These are phyloP conservation scores for Maudiozyma serrabonitensis DNA, from an alignment of 805 yeast species.

Conservation along the genomic window DNA sequence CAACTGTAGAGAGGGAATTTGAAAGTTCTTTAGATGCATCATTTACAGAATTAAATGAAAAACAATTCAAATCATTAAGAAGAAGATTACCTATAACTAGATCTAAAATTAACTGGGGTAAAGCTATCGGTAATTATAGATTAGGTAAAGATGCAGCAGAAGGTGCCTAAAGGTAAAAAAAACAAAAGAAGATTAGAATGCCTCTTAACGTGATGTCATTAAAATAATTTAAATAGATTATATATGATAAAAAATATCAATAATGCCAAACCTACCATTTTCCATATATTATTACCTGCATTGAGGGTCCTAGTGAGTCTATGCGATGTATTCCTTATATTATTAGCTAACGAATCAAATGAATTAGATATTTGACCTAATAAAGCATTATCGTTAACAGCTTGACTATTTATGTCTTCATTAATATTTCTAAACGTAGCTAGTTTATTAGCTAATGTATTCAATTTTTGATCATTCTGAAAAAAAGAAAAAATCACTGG, in stretches of 20 bases:
- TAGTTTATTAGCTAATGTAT: conserved; percentile 55
- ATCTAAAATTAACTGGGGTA: conserved; percentile 91
- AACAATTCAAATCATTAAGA: conserved; percentile 72
- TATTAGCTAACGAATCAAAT: conserved; percentile 39
- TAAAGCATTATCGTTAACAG: conserved; percentile 41
- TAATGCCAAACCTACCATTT: conserved; percentile 50
- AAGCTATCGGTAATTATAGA: conserved; percentile 80
- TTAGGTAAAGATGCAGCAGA: conserved; percentile 71
- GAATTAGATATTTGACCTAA: conserved; percentile 39
- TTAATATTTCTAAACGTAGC: conserved; percentile 57
- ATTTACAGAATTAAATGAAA: conserved; percentile 67
- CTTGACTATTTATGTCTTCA: conserved; percentile 56
- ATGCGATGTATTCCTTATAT: conserved; percentile 42
- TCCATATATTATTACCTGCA: conserved; percentile 50
- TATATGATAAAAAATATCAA: conserved; percentile 46
- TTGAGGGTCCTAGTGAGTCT: conserved; percentile 46
- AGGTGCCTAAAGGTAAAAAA: conserved; percentile 14
- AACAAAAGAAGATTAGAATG: background rate
- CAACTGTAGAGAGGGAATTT: conserved; percentile 57
- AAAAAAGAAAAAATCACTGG: no score
- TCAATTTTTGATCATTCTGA: conserved; percentile 53
- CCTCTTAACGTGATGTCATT: conserved; percentile 2
- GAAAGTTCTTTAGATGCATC: conserved; percentile 52
- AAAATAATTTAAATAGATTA: conserved; percentile 42
- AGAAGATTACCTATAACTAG: conserved; percentile 89